These are phyloP conservation scores for Larix sibirica DNA, from an alignment of 83 land plant species.

Conservation along the genomic window DNA sequence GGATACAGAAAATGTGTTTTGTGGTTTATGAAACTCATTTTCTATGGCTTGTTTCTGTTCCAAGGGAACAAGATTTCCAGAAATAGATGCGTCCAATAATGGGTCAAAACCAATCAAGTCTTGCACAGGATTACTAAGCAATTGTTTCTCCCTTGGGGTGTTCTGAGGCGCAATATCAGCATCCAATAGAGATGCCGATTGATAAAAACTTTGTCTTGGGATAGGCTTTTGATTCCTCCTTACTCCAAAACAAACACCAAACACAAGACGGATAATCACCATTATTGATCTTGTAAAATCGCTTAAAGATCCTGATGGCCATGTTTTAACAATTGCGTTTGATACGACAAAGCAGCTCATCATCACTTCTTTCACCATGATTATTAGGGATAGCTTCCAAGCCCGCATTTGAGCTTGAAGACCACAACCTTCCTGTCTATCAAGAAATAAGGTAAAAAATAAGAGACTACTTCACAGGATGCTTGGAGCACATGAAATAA, in stretches of 20 bases:
- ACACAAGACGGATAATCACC: conserved; percentile 21
- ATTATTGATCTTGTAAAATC: conserved; percentile 16
- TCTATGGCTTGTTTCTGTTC: neutral
- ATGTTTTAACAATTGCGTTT: conserved; percentile 53
- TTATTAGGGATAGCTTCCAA: conserved; percentile 48
- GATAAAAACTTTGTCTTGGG: neutral
- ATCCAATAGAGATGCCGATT: conserved; percentile 27
- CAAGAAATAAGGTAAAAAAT: conserved; percentile 18
- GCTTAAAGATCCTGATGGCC: neutral
- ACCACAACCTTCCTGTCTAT: conserved; percentile 58
- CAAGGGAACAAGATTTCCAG: neutral
- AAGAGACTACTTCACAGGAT: neutral
- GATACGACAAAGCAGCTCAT: conserved; percentile 46
- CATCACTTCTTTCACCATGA: conserved; percentile 40
- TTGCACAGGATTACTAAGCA: neutral
- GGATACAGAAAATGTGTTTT: neutral
- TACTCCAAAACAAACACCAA: conserved; percentile 10
- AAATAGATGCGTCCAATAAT: neutral
- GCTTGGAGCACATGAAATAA: neutral
- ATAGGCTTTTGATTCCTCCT: neutral
- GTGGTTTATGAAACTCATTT: neutral
- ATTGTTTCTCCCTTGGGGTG: neutral
- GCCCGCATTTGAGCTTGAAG: conserved; percentile 26
- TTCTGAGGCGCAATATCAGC: conserved; percentile 18
- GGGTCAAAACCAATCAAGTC: neutral